Base-by-base conservation (phyloP, 2,329 filamentous ascomycete species). In the Myriosclerotinia duriaeana region DNA sequence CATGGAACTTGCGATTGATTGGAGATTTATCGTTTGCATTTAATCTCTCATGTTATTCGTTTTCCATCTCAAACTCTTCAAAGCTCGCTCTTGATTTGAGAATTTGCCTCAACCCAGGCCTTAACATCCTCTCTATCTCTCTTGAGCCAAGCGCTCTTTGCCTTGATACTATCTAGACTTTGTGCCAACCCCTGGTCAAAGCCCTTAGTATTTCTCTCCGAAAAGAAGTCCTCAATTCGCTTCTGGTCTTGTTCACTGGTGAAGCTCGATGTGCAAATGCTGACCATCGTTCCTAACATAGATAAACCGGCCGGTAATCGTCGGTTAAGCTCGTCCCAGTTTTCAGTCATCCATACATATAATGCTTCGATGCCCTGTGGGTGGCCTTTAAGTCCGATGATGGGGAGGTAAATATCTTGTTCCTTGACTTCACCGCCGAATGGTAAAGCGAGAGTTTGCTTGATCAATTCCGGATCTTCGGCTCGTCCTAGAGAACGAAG, bases 141-240 rank as follows among this genome's bases (percentile, higher is more conserved):
- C 77, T 87, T 80, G 66, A 96, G 77, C 92, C 92, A 96, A 68
- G 87, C 85, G 73, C 89, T 84, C 86, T 97, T 98, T 65, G 93
- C 93, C 69, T 86, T 86, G 74, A 97, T 89, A 5, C 88, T 84
- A 77, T 98, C 94, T 72, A 90, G 84, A 77, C 90, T 94, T 82
- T 98, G 94, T n/a, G 92, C 92, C 67, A 98, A 82, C 59, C 91
- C 88, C 77, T 93, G 89, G 75, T 96, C 92, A 75, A 92, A 98
- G 53, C 92, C 87, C 81, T 91, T 96, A 68, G 89, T 96, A 77
- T 91, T 92, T 82, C 91, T 92, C 70, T 84, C 81, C 44, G 82
- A 83, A 76, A 97, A 98, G 84, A 97, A 98, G 6, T 82, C 81
- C 78, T 94, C 84, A 34, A 97, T 88, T 68, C 88, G 85, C 69